Evolutionary conservation across 139 green algal species (phyloP).

Genomic region (Chlamydomonas schloesseri): DNA sequence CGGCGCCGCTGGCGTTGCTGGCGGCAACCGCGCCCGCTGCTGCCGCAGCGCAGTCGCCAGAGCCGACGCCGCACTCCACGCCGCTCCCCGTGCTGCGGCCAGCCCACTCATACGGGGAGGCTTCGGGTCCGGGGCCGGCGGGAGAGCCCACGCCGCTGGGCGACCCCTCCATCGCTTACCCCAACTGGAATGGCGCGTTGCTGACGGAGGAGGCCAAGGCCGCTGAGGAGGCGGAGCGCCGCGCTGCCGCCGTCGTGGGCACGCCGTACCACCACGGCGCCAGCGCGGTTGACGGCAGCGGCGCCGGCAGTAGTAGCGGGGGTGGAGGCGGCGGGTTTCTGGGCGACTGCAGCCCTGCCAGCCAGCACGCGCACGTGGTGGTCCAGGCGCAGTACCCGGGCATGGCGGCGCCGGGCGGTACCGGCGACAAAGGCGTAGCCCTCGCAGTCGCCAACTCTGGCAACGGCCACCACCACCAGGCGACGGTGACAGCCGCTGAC

Average conservation of each 20-base stretch:
- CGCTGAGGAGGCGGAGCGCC: background rate
- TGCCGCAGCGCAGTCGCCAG: no score
- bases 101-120: background rate
- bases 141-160: constrained; percentile 28
- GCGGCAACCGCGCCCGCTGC: background rate
- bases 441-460: no score
- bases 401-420: no score
- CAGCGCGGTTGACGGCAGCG: no score
- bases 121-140: background rate
- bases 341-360: no score
- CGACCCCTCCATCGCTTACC: constrained; percentile 8
- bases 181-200: background rate
- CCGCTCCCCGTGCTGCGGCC: background rate
- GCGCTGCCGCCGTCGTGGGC: no score
- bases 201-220: background rate
- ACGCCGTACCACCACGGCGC: no score
- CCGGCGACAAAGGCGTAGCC: background rate
- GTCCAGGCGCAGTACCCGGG: no score
- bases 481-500: background rate
- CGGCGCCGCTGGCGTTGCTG: background rate
- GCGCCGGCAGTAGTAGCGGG: background rate
- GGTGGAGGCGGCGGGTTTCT: no score
- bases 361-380: no score
- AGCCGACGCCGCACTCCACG: background rate
- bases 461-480: background rate